A percentile compares a stretch with the other conserved stretches of the same genome.
phyloP scores from a whole-genome alignment of 345 rosid species.

The Populus simonii region DNA sequence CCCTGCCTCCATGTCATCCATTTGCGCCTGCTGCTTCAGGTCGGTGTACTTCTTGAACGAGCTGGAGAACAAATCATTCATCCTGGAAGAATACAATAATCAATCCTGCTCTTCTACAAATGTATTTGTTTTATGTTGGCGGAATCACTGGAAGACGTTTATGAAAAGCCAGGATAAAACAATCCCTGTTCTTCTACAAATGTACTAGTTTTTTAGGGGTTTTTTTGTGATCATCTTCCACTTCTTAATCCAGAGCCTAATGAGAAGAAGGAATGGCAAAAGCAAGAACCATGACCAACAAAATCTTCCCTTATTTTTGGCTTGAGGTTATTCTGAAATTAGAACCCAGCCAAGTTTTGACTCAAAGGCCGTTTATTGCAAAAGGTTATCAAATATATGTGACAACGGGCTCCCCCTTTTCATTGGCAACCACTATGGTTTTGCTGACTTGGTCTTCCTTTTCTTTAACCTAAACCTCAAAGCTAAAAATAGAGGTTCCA shows the following conservation, averaged over 20 bases:
- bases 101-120: not conserved
- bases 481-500: not conserved
- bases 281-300: conserved; percentile 4
- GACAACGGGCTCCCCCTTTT: conserved; percentile 7
- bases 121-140: not conserved
- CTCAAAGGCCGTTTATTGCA: conserved; percentile 5
- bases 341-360: conserved; percentile 12
- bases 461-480: not conserved
- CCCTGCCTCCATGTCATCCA: conserved; percentile 66
- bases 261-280: conserved; percentile 28
- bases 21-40: conserved; percentile 48
- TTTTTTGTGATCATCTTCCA: conserved; percentile 19
- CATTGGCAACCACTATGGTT: conserved; percentile 3
- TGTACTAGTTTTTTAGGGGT: not conserved
- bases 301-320: conserved; percentile 20
- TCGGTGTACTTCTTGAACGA: conserved; percentile 79
- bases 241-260: conserved; percentile 8
- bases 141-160: not conserved
- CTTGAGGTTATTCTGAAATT: conserved; percentile 16
- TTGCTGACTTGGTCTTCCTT: conserved; percentile 33
- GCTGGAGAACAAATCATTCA: conserved; percentile 80
- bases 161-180: not conserved
- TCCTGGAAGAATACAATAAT: conserved; percentile 22
- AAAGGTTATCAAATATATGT: not conserved
- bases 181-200: not conserved